A percentile compares a stretch with the other conserved stretches of the same genome.
Evolutionary conservation across 2,329 filamentous ascomycete genomes (phyloP).

Genomic region (Daldinia eschscholtzii): DNA sequence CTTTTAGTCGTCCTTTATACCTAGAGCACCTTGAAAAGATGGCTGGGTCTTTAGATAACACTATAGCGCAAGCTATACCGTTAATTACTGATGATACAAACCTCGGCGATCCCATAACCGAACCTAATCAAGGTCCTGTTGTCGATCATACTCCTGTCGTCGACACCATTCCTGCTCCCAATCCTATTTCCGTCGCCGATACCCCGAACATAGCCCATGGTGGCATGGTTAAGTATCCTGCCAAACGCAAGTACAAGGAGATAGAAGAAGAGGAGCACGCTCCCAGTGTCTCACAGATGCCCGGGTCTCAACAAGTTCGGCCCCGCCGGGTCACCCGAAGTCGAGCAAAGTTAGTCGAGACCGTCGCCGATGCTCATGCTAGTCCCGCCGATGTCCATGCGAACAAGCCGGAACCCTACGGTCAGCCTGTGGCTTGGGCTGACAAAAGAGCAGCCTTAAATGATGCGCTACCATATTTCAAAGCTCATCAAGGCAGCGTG

Average conservation of each 20-base stretch:
- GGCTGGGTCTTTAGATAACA: neutral
- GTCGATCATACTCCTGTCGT: neutral
- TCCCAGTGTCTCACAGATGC: too few relatives aligned
- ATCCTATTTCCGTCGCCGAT: neutral
- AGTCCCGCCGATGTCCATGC: neutral
- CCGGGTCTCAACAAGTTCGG: too few relatives aligned
- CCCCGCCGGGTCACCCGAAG: neutral
- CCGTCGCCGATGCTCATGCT: neutral
- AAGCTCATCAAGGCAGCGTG: conserved; percentile 69
- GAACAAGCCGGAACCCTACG: conserved; percentile 23
- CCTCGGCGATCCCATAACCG: neutral
- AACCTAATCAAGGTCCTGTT: neutral
- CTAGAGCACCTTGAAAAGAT: neutral
- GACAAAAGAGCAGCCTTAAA: conserved; percentile 70
- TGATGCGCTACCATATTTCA: conserved; percentile 73
- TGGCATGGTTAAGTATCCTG: neutral
- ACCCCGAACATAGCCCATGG: too few relatives aligned
- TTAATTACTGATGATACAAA: neutral
- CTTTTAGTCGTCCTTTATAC: neutral
- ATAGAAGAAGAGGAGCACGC: neutral
- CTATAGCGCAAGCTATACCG: neutral
- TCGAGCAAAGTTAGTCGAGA: neutral
- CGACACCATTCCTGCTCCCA: neutral
- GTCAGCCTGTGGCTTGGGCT: conserved; percentile 66
- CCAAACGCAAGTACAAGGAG: neutral